Percentiles rank a stretch among this genome's conserved stretches.
Evolutionary conservation across 75 land plant genomes (phyloP).

Genomic region (Isoetes taiwanensis): DNA sequence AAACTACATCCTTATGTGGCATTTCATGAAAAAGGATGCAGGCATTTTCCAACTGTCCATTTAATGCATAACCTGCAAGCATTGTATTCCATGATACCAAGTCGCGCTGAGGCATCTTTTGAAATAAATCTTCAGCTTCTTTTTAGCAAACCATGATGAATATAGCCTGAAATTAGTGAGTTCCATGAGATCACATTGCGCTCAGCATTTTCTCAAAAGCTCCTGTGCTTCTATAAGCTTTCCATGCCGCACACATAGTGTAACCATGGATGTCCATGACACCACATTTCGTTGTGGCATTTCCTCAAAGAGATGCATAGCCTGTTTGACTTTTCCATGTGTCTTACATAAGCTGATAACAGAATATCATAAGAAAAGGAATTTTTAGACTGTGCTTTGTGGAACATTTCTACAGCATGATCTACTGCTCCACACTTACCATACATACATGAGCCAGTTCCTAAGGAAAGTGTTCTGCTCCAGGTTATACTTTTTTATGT

Average conservation of each 20-base stretch:
- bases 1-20: constrained; percentile 11
- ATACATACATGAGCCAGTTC: no score
- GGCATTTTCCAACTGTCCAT: constrained; percentile 23
- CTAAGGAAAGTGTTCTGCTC: no score
- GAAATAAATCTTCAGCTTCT: constrained; percentile 6
- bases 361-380: no score
- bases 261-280: constrained; percentile 34
- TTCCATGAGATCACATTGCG: constrained; percentile 28
- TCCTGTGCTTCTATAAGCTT: constrained; percentile 8
- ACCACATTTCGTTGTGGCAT: constrained; percentile 22
- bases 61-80: constrained; percentile 26
- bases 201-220: constrained; percentile 21
- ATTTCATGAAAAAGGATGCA: constrained; percentile 17
- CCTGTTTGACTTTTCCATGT: no score
- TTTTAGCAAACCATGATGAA: no score
- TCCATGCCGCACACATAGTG: constrained; percentile 13
- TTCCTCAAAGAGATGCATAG: constrained; percentile 23
- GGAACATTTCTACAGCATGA: no score
- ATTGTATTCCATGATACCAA: constrained; percentile 18
- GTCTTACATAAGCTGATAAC: no score
- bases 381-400: no score
- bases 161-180: constrained; percentile 17
- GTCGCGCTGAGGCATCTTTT: constrained; percentile 9
- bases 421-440: no score
- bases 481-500: no score